Base-by-base conservation (phyloP, 768 basidiomycete genomes). In the Mycena rosella region DNA sequence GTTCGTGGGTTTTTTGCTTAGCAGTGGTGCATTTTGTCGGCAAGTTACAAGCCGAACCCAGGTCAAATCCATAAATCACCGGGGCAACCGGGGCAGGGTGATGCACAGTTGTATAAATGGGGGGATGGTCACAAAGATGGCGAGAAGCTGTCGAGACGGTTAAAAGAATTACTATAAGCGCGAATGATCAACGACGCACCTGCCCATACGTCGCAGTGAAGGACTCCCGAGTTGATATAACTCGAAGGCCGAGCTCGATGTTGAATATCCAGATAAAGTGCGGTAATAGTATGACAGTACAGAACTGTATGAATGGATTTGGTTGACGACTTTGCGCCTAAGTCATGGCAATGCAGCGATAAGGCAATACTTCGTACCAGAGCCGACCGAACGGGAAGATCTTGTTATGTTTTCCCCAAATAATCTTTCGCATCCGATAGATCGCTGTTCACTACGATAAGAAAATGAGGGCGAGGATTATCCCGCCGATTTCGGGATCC, bases 41-140 rank as follows among this genome's bases (percentile, higher is more conserved):
- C 59, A 42, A 6, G 59, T 52, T 18, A 60, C 1, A 20, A 60
- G 32, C 6, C 63, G 68, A 34, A 69, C 63, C 63, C 68, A 69
- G 11, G 63, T 51, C 17, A 69, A 26, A 47, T 69, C 59, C n/a
- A 48, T 20, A 44, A 69, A 69, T 63, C 68, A 69, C 17, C 34
- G n/a, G n/a, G 45, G 44, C 32, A 69, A 22, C 7, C 63, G 34
- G 3, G 52, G 63, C 1, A 59, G 44, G 15, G 65, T 52, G 5
- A 32, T 5, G 36, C 51, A 60, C 9, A 69, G 63, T 49, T 54
- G 47, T 17, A 63, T 27, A 22, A 68, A 55, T 32, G 63, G 49
- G 18, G 69, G 64, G 22, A 70, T 29, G 15, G 69, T 70, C 26
- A 67, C 64, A 18, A 70, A 70, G 53, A 70, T 63, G 10, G 69